These are phyloP conservation scores for Debaryomyces hansenii DNA, from an alignment of 805 yeast genomes.

Conservation along the genomic window DNA sequence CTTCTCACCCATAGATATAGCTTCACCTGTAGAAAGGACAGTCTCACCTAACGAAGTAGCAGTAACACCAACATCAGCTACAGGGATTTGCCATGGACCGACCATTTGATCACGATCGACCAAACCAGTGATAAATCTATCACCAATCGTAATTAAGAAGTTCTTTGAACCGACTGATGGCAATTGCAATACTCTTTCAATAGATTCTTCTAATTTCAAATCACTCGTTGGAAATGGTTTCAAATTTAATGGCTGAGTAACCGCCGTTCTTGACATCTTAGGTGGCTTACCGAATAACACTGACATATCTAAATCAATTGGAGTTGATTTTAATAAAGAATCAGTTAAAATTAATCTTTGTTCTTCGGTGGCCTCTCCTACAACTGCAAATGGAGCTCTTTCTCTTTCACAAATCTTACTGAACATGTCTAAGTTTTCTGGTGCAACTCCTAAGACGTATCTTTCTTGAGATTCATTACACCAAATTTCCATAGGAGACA, in stretches of 20 bases:
- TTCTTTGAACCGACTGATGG: constrained; percentile 96
- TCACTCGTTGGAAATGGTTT: constrained; percentile 34
- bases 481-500: constrained; percentile 99
- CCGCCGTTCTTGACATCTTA: constrained; percentile 78
- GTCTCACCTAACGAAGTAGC: constrained; percentile 82
- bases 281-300: constrained; percentile 97
- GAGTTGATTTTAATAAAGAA: constrained; percentile 71
- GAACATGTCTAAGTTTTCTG: constrained; percentile 70
- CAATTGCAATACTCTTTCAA: constrained; percentile 77
- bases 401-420: constrained; percentile 86
- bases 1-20: constrained; percentile 95
- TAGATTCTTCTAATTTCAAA: constrained; percentile 56
- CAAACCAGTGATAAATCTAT: constrained; percentile 94
- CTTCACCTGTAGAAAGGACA: constrained; percentile 84
- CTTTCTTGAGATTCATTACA: constrained; percentile 99
- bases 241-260: constrained; percentile 58
- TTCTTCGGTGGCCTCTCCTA: constrained; percentile 90
- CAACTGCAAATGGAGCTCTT: constrained; percentile 94
- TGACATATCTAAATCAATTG: constrained; percentile 95
- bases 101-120: constrained; percentile 98
- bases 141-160: constrained; percentile 96
- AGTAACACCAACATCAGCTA: constrained; percentile 97
- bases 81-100: constrained; percentile 99
- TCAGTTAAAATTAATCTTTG: constrained; percentile 82
- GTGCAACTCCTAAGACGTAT: constrained; percentile 89